phyloP scores from a whole-genome alignment of 2,329 filamentous ascomycete species.

The Microsporum canis region DNA sequence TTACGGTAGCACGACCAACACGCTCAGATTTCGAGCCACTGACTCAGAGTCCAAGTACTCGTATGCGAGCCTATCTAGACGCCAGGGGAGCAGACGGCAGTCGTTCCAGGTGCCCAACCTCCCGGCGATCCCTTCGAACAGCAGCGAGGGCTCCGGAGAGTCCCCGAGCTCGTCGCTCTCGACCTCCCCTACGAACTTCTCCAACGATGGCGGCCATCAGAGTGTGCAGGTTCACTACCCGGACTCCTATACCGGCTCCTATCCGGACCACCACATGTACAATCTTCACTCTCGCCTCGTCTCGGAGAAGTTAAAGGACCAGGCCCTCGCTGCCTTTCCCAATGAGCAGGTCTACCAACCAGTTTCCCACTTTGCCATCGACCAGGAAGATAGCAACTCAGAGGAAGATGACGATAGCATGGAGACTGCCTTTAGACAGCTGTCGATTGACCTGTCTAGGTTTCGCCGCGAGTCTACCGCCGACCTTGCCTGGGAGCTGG shows the following conservation, averaged over 20 bases:
- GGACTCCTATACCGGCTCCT: constrained; percentile 62
- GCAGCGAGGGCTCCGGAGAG: constrained; percentile 38
- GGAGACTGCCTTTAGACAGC: constrained; percentile 19
- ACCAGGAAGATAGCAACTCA: constrained; percentile 26
- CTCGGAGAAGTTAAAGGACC: constrained; percentile 66
- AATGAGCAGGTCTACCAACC: constrained; percentile 38
- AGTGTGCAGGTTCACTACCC: constrained; percentile 16
- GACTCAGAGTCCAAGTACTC: constrained; percentile 40
- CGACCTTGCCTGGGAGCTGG: constrained; percentile 58
- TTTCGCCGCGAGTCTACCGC: constrained; percentile 35
- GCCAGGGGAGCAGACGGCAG: constrained; percentile 33
- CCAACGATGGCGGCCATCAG: constrained; percentile 13
- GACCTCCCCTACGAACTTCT: constrained; percentile 17
- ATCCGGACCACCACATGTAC: constrained; percentile 38
- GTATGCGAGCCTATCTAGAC: constrained; percentile 31
- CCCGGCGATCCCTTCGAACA: constrained; percentile 51
- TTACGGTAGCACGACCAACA: not conserved
- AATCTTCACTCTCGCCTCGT: constrained; percentile 70
- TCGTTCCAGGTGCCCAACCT: constrained; percentile 52
- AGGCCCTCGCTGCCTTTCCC: constrained; percentile 39
- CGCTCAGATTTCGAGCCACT: not conserved
- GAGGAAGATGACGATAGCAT: constrained; percentile 20
- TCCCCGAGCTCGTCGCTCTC: constrained; percentile 19
- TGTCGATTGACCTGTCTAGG: constrained; percentile 20
- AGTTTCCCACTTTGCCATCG: constrained; percentile 38